These are phyloP conservation scores for Amphirosellinia nigrospora DNA, from an alignment of 495 filamentous ascomycete genomes.

Conservation along the genomic window DNA sequence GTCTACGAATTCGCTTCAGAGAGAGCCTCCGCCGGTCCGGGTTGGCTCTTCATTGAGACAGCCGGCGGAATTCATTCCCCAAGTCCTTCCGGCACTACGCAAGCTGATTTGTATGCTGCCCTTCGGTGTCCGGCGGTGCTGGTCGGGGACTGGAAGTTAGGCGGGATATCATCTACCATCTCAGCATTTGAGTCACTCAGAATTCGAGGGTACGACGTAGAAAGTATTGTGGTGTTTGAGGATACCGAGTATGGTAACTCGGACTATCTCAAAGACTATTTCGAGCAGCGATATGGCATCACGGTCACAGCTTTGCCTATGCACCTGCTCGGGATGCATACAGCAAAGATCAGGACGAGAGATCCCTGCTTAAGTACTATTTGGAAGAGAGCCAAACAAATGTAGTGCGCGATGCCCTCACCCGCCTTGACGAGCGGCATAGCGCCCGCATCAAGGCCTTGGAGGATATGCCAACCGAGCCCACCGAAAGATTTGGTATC, in stretches of 20 bases:
- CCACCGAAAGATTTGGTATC: constrained; percentile 72
- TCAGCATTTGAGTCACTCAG: constrained; percentile 76
- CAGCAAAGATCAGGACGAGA: constrained; percentile 49
- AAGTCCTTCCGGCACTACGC: constrained; percentile 71
- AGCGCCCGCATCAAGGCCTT: constrained; percentile 58
- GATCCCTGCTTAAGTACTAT: constrained; percentile 68
- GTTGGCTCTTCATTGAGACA: constrained; percentile 70
- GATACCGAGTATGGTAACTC: constrained; percentile 68
- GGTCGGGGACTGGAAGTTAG: constrained; percentile 71
- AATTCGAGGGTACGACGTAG: constrained; percentile 76
- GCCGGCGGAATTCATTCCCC: constrained; percentile 80
- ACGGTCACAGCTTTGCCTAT: constrained; percentile 57
- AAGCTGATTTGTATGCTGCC: constrained; percentile 75
- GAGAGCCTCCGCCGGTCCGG: constrained; percentile 46
- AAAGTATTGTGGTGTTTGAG: constrained; percentile 67
- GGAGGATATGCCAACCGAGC: constrained; percentile 65
- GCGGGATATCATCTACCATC: constrained; percentile 76
- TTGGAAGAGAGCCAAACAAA: constrained; percentile 44
- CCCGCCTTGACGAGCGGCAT: constrained; percentile 58
- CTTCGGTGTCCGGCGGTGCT: constrained; percentile 74
- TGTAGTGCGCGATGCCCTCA: constrained; percentile 42
- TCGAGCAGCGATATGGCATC: constrained; percentile 59
- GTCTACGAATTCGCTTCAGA: constrained; percentile 53
- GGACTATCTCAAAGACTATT: constrained; percentile 67
- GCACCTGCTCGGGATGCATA: constrained; percentile 47